Conservation (phyloP, 768 basidiomycete genomes). For the Mycena albidolilacea region DNA sequence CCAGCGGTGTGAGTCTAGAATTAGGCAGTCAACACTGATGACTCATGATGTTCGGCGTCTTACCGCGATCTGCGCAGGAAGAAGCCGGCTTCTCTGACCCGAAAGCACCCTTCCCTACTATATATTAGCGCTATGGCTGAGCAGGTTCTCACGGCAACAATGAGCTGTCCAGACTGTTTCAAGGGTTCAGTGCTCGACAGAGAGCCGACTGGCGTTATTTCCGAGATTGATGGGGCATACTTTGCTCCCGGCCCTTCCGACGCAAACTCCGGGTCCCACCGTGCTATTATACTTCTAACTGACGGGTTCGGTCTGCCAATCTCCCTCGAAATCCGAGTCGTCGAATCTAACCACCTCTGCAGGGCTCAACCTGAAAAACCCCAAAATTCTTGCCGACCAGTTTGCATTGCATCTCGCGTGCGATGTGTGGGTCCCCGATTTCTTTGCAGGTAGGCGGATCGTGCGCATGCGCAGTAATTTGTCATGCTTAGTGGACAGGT, state of each 20-base stretch:
- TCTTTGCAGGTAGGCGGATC: constrained; percentile 54
- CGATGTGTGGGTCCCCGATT: constrained; percentile 64
- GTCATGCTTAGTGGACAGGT: not conserved
- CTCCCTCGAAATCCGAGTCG: constrained; percentile 4
- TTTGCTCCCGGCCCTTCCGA: constrained; percentile 43
- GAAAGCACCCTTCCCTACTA: too few species aligned
- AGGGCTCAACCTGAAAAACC: constrained; percentile 39
- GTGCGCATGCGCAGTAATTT: too few species aligned
- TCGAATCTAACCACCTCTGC: not conserved
- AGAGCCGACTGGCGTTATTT: constrained; percentile 50
- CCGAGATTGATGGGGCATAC: constrained; percentile 49
- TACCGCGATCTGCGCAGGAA: too few species aligned
- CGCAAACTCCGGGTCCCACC: constrained; percentile 33
- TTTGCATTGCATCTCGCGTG: constrained; percentile 52
- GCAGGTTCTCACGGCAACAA: not conserved
- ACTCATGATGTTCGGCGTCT: too few species aligned
- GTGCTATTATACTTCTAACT: constrained; percentile 56
- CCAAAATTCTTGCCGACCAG: constrained; percentile 55
- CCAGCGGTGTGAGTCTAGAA: too few species aligned
- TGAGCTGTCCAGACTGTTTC: constrained; percentile 49
- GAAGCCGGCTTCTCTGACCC: too few species aligned
- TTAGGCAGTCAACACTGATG: too few species aligned
- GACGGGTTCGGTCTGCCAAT: constrained; percentile 58
- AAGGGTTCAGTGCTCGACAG: constrained; percentile 50
- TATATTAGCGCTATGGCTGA: too few species aligned